Base-by-base conservation (phyloP, 2,329 filamentous ascomycete genomes). In the Periconia sp. region DNA sequence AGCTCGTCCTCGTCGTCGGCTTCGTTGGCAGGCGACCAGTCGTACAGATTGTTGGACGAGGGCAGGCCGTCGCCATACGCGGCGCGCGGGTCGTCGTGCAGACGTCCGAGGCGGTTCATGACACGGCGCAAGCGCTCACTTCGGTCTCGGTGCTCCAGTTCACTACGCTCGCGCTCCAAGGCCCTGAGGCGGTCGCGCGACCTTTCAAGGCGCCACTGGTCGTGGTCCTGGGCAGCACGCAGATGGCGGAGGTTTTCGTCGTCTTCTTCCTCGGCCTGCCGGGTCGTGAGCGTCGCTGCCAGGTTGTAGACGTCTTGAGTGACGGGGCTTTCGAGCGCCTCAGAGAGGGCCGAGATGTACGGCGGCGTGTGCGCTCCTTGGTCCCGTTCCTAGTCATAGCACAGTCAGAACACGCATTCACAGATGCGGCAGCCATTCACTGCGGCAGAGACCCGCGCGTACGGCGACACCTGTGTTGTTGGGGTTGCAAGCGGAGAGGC, bases 51-150 rank as follows among this genome's bases (percentile, higher is more conserved):
- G 54, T 82, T 79, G 48, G 75, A 66, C 53, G 74, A 75, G 13
- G 81, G 78, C 7, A 78, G 71, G 36, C 77, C 76, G 50, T 79
- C 74, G 45, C 81, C 77, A 55, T 84, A 84, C 30, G 78, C 75
- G 6, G 54, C 24, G 43, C 51, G 48, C 26, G 65, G 54, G 28
- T 72, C 62, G 35, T 70, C 65, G 47, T 76, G 69, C 23, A 77
- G 66, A 40, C 75, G 68, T 50, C 72, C 69, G 50, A 73, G 69
- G 23, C 72, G 60, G 15, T 68, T 70, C 52, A 80, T 74, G n/a
- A 75, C 71, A 31, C 71, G 58, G 46, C 74, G 71, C 54, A 77
- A 49, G 30, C 72, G 57, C 12, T 47, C 39, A 34, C 28, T 34
- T n/a, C 34, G 56, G 39, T 74, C 65, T 22, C 71, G 61, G 38